Percentiles rank a stretch among this genome's conserved stretches.
Evolutionary conservation across 129 eudicot species (phyloP).

Genomic region (Deinandra increscens): DNA sequence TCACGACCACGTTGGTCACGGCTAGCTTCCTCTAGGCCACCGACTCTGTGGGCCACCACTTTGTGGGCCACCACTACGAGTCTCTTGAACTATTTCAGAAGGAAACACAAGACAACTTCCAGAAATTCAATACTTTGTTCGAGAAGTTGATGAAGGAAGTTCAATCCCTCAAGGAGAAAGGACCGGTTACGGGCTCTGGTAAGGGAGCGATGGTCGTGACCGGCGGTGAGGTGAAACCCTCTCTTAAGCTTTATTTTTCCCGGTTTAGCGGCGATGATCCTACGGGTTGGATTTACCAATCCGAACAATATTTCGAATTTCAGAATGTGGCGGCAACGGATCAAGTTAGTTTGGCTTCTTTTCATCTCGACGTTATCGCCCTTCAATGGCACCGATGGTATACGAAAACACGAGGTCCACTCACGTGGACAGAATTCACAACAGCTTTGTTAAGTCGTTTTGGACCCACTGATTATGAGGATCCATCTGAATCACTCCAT

Average conservation of each 20-base stretch:
- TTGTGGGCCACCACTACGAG: no score
- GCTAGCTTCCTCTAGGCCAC: no score
- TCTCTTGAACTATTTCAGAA: background rate
- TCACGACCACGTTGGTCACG: no score
- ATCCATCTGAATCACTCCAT: no score
- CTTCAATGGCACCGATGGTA: constrained; percentile 1
- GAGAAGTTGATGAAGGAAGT: background rate
- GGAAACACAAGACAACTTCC: background rate
- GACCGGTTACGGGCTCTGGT: background rate
- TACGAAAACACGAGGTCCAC: background rate
- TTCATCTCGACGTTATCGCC: background rate
- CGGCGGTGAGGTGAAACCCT: background rate
- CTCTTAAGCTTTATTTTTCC: no score
- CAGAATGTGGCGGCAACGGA: background rate
- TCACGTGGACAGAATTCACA: background rate
- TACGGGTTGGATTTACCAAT: background rate
- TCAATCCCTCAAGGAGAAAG: background rate
- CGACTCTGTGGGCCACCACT: no score
- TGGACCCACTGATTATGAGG: background rate
- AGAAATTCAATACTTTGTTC: background rate
- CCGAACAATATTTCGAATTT: no score
- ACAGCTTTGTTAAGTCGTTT: no score
- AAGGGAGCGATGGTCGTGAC: background rate
- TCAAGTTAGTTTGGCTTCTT: no score
- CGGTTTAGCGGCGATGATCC: background rate